Conservation (phyloP, 176 grass and related monocot genomes). For the Calamus simplicifolius region DNA sequence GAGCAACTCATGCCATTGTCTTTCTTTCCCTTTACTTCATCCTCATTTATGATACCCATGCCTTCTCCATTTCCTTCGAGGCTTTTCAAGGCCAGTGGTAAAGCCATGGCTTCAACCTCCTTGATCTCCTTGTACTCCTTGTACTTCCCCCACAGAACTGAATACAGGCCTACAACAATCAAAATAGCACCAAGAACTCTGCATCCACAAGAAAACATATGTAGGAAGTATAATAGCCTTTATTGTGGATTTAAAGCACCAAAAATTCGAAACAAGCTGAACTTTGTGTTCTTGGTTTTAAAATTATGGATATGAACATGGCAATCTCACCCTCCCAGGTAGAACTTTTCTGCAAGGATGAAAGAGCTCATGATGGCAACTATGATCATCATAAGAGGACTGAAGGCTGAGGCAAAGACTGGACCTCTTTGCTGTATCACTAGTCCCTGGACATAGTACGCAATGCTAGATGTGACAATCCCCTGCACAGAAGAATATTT, state of each 20-base stretch:
- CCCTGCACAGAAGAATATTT: slow-evolving; percentile 41
- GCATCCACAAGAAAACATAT: slow-evolving; percentile 1
- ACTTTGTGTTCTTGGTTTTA: too few relatives aligned
- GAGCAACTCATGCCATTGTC: slow-evolving; percentile 27
- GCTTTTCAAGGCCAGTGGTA: slow-evolving; percentile 44
- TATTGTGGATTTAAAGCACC: too few relatives aligned
- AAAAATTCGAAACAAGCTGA: too few relatives aligned
- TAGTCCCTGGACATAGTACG: slow-evolving; percentile 93
- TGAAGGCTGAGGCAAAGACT: slow-evolving; percentile 97
- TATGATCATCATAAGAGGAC: slow-evolving; percentile 98
- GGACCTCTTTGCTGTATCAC: slow-evolving; percentile 87
- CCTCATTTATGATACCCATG: slow-evolving; percentile 27
- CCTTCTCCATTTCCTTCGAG: slow-evolving; percentile 20
- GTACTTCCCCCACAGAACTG: slow-evolving; percentile 90
- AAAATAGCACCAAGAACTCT: slow-evolving; percentile 67
- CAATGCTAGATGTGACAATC: slow-evolving; percentile 90
- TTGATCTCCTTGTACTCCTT: slow-evolving; percentile 53
- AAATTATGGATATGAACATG: not conserved
- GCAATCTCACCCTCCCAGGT: slow-evolving; percentile 46
- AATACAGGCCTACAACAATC: slow-evolving; percentile 78
- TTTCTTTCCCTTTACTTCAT: slow-evolving; percentile 33
- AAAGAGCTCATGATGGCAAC: slow-evolving; percentile 95
- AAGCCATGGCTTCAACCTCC: slow-evolving; percentile 22
- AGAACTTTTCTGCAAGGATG: slow-evolving; percentile 90
- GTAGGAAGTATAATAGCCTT: too few relatives aligned